phyloP scores from a whole-genome alignment of 192 early-diverging fungal species.

The Mortierella alpina region DNA sequence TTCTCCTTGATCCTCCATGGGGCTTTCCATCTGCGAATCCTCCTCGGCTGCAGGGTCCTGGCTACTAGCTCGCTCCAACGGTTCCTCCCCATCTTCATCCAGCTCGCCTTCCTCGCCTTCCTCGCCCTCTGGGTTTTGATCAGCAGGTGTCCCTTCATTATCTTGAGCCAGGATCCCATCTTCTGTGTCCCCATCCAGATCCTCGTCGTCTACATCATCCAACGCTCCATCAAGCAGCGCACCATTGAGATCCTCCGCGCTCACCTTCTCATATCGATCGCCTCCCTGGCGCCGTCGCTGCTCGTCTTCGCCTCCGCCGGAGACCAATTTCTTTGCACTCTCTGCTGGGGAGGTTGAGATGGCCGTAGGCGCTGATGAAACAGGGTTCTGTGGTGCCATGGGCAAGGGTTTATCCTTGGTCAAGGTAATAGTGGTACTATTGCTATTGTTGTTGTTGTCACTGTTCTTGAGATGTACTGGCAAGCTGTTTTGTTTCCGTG shows the following conservation, averaged over 20 bases:
- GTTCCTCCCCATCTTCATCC: slow-evolving; percentile 11
- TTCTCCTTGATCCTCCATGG: slow-evolving; percentile 3
- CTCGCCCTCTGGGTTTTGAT: slow-evolving; percentile 4
- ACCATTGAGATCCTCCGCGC: slow-evolving; percentile 20
- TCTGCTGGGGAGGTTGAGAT: background rate
- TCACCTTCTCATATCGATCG: background rate
- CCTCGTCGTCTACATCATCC: slow-evolving; percentile 24
- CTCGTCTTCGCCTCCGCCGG: background rate
- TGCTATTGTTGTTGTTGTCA: too few relatives aligned
- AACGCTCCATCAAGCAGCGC: slow-evolving; percentile 15
- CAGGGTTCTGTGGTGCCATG: background rate
- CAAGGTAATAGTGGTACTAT: background rate
- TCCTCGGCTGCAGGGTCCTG: background rate
- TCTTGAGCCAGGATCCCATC: slow-evolving; percentile 7
- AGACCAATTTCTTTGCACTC: background rate
- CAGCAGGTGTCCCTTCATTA: background rate
- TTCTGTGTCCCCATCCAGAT: slow-evolving; percentile 12
- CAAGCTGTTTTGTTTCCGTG: too few relatives aligned
- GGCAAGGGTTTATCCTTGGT: background rate
- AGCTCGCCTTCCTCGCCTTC: slow-evolving; percentile 19
- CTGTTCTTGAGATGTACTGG: too few relatives aligned
- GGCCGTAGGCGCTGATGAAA: background rate
- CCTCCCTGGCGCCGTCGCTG: too few relatives aligned
- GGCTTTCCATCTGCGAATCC: background rate
- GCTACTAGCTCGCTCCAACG: background rate